These are phyloP conservation scores for Claviceps sp. DNA, from an alignment of 2,329 filamentous ascomycete species.

Conservation along the genomic window DNA sequence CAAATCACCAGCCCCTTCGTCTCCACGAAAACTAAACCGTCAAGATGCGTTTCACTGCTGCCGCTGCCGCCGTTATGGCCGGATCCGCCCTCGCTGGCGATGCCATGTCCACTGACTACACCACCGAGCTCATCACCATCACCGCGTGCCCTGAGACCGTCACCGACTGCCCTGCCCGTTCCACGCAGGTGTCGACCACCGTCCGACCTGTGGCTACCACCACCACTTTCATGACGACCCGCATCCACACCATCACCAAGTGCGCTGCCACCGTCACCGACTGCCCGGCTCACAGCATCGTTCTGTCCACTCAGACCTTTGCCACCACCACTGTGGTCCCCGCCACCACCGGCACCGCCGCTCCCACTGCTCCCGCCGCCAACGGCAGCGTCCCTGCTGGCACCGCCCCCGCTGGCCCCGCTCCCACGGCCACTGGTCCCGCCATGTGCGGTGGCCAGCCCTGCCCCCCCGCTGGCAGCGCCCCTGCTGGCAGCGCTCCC, in stretches of 20 bases:
- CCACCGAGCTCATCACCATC: slow-evolving; percentile 46
- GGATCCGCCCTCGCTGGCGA: slow-evolving; percentile 17
- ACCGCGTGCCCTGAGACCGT: slow-evolving; percentile 46
- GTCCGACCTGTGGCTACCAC: slow-evolving; percentile 34
- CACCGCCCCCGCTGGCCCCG: neutral
- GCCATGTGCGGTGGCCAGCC: too few relatives aligned
- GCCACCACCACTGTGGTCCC: slow-evolving; percentile 10
- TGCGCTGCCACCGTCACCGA: slow-evolving; percentile 47
- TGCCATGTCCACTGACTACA: slow-evolving; percentile 34
- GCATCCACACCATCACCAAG: slow-evolving; percentile 47
- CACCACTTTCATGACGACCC: slow-evolving; percentile 43
- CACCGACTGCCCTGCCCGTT: slow-evolving; percentile 44
- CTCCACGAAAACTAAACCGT: slow-evolving; percentile 20
- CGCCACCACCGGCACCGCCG: slow-evolving; percentile 10
- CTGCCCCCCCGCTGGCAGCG: neutral
- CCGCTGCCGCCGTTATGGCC: slow-evolving; percentile 27
- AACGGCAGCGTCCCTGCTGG: neutral
- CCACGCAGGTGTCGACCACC: slow-evolving; percentile 24
- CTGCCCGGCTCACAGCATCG: slow-evolving; percentile 38
- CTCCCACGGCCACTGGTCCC: neutral
- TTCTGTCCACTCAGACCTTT: slow-evolving; percentile 23
- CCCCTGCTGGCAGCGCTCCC: neutral
- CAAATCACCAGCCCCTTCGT: slow-evolving; percentile 11
- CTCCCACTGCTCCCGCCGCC: slow-evolving; percentile 2
- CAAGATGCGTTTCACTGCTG: slow-evolving; percentile 51